Conservation (phyloP, 2,329 filamentous ascomycete genomes). For the Dothistroma pini region DNA sequence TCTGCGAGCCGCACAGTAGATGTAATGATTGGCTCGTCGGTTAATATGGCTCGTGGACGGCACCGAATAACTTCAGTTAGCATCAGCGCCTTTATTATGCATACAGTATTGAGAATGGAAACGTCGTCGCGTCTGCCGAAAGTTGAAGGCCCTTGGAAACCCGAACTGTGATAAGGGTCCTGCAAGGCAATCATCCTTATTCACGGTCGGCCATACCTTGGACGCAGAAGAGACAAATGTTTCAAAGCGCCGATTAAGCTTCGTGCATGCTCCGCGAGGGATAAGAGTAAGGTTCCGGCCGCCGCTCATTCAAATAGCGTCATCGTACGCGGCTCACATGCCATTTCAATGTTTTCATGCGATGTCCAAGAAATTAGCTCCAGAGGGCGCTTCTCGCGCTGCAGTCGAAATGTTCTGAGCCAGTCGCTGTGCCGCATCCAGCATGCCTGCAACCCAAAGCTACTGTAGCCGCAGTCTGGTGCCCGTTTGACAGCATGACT, state of each 20-base stretch:
- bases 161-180: not conserved
- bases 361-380: conserved; percentile 6
- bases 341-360: conserved; percentile 2
- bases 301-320: not conserved
- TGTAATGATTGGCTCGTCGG: not conserved
- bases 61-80: not conserved
- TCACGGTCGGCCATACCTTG: not conserved
- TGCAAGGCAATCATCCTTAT: not conserved
- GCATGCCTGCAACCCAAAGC: not conserved
- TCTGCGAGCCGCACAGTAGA: not conserved
- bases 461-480: not conserved
- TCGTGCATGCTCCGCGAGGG: not conserved
- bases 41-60: not conserved
- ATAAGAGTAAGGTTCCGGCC: not conserved
- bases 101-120: not conserved
- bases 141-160: not conserved
- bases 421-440: not conserved
- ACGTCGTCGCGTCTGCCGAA: not conserved
- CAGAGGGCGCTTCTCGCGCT: conserved; percentile 15
- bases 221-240: not conserved
- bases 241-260: not conserved
- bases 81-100: not conserved
- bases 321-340: not conserved
- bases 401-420: conserved; percentile 8
- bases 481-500: not conserved